These are phyloP conservation scores for Dillenia turbinata DNA, from an alignment of 164 flowering plant genomes.

Conservation along the genomic window DNA sequence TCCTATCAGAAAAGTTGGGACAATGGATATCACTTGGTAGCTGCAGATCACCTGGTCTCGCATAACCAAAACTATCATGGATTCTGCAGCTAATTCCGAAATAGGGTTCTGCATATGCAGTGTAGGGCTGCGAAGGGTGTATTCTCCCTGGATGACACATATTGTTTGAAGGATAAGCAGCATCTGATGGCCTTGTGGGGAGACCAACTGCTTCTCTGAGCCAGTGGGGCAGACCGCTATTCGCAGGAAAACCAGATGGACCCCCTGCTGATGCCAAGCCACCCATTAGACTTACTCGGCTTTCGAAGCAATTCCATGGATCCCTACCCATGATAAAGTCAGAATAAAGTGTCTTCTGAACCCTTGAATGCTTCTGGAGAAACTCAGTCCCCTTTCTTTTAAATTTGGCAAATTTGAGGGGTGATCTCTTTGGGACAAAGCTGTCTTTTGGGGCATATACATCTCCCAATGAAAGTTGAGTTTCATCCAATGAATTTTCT, in stretches of 20 bases:
- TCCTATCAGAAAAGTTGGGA: slow-evolving; percentile 7
- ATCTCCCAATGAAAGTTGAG: slow-evolving; percentile 41
- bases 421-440: slow-evolving; percentile 9
- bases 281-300: slow-evolving; percentile 1
- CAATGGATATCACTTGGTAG: slow-evolving; percentile 8
- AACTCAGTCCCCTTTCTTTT: slow-evolving; percentile 15
- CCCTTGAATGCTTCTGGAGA: slow-evolving; percentile 14
- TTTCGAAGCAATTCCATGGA: slow-evolving; percentile 4
- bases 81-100: neutral
- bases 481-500: slow-evolving; percentile 22
- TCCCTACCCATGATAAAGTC: slow-evolving; percentile 11
- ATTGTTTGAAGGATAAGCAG: slow-evolving; percentile 5
- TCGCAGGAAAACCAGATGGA: slow-evolving; percentile 1
- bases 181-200: slow-evolving; percentile 11
- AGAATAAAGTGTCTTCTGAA: slow-evolving; percentile 13
- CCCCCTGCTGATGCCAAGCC: slow-evolving; percentile 5
- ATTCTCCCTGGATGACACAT: slow-evolving; percentile 2
- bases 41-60: slow-evolving; percentile 4
- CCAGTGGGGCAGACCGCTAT: slow-evolving; percentile 45
- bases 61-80: slow-evolving; percentile 4
- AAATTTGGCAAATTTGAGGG: slow-evolving; percentile 7
- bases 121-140: too few species aligned
- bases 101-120: too few species aligned
- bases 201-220: slow-evolving; percentile 32
- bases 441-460: slow-evolving; percentile 20